Conservation (phyloP, 1,139 yeast species). For the Sugiyamaella paludigena region DNA sequence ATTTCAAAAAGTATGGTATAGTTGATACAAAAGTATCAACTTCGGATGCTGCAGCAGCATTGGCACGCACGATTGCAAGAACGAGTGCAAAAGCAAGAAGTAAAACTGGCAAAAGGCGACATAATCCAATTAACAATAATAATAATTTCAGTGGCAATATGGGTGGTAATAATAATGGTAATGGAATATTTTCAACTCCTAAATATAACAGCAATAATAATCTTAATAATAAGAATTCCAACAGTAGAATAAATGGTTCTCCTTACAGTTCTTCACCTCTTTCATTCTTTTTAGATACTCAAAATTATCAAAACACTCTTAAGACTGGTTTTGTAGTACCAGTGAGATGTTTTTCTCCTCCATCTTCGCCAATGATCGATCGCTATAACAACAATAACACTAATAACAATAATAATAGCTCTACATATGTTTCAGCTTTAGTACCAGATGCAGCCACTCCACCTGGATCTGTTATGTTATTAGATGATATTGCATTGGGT, state of each 20-base stretch:
- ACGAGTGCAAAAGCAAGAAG: conserved; percentile 21
- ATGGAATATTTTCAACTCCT: conserved; percentile 11
- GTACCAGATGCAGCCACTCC: conserved; percentile 27
- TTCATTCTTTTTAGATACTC: conserved; percentile 14
- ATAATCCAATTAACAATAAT: not conserved
- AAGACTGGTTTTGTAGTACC: conserved; percentile 13
- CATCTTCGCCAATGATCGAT: conserved; percentile 12
- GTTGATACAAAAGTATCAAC: conserved; percentile 6
- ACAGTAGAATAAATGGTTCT: not conserved
- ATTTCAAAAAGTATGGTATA: conserved; percentile 15
- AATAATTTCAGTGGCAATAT: not conserved
- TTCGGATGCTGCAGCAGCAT: conserved; percentile 33
- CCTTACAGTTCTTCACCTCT: conserved; percentile 6
- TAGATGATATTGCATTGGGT: conserved; percentile 25
- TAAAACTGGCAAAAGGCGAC: conserved; percentile 4
- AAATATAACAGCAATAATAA: not conserved
- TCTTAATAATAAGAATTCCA: conserved; percentile 1
- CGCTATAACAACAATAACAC: not conserved
- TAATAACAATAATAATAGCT: not conserved
- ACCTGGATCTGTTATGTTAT: conserved; percentile 30
- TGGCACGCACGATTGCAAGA: conserved; percentile 31
- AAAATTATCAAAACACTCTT: conserved; percentile 14
- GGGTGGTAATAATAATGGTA: conserved; percentile 1
- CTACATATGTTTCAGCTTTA: conserved; percentile 7
- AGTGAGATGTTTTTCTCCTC: conserved; percentile 12